Evolutionary conservation across 176 grass and related monocot species (phyloP).

Genomic region (Olyra latifolia): DNA sequence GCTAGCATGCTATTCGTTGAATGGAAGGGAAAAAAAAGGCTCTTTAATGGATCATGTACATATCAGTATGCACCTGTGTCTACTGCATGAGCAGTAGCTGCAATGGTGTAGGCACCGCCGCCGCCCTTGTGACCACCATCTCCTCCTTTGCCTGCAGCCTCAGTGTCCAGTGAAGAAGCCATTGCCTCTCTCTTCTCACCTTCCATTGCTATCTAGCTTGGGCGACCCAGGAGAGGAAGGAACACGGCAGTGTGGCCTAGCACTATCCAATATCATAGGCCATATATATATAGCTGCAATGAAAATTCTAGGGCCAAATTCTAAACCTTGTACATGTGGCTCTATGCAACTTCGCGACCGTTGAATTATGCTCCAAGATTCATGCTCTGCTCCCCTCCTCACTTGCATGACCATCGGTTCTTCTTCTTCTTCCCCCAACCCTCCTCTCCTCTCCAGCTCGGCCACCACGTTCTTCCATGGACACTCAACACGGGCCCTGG

Average conservation of each 20-base stretch:
- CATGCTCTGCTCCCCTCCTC: too few relatives aligned
- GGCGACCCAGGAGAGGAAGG: background rate
- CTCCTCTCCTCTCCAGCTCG: too few relatives aligned
- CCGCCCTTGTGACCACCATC: background rate
- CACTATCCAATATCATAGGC: background rate
- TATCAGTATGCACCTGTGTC: conserved; percentile 45
- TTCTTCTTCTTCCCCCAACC: too few relatives aligned
- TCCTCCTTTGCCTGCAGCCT: conserved; percentile 29
- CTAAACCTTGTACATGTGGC: too few relatives aligned
- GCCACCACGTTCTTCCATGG: too few relatives aligned
- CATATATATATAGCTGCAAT: background rate
- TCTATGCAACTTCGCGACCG: too few relatives aligned
- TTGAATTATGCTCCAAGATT: too few relatives aligned
- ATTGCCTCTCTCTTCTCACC: conserved; percentile 23
- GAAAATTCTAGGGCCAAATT: too few relatives aligned
- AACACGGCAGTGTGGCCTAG: background rate
- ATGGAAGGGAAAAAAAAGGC: too few relatives aligned
- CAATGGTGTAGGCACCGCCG: conserved; percentile 33
- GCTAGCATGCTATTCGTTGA: too few relatives aligned
- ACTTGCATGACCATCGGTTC: too few relatives aligned
- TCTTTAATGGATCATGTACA: background rate
- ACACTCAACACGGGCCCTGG: too few relatives aligned
- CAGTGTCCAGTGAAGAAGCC: conserved; percentile 40
- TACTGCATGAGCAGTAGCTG: conserved; percentile 61
- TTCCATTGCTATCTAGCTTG: background rate